Percentiles rank a stretch among this genome's conserved stretches.
Evolutionary conservation across 2,329 filamentous ascomycete genomes (phyloP).

Genomic region (Chaetothyriales sp.): DNA sequence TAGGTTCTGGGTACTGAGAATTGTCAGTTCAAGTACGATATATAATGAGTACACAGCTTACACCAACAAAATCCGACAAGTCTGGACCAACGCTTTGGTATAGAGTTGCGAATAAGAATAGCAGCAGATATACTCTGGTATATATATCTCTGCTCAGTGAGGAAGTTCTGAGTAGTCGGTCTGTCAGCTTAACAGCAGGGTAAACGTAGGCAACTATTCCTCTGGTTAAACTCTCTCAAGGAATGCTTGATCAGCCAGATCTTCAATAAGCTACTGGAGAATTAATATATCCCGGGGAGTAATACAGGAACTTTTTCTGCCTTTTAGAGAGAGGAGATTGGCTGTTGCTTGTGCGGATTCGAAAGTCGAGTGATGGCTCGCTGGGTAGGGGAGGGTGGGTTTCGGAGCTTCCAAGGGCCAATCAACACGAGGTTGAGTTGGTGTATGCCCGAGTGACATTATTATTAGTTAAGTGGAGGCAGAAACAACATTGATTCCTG

Average conservation of each 20-base stretch:
- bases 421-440: too few relatives aligned
- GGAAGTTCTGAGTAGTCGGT: neutral
- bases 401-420: too few relatives aligned
- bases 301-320: too few relatives aligned
- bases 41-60: conserved; percentile 21
- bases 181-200: neutral
- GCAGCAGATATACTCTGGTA: neutral
- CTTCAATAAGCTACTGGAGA: conserved; percentile 15
- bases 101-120: conserved; percentile 3
- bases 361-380: too few relatives aligned
- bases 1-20: conserved; percentile 16
- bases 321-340: too few relatives aligned
- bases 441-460: too few relatives aligned
- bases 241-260: conserved; percentile 15
- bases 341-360: too few relatives aligned
- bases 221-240: conserved; percentile 17
- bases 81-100: conserved; percentile 19
- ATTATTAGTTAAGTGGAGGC: too few relatives aligned
- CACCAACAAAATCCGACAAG: conserved; percentile 17
- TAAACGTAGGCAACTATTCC: conserved; percentile 5
- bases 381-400: too few relatives aligned
- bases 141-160: too few relatives aligned
- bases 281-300: neutral
- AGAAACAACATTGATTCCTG: too few relatives aligned
- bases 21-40: conserved; percentile 1